Evolutionary conservation across 75 land plant genomes (phyloP), one percentile per base, ranked within the genome.

Genomic region (Ceratopteris richardii): DNA sequence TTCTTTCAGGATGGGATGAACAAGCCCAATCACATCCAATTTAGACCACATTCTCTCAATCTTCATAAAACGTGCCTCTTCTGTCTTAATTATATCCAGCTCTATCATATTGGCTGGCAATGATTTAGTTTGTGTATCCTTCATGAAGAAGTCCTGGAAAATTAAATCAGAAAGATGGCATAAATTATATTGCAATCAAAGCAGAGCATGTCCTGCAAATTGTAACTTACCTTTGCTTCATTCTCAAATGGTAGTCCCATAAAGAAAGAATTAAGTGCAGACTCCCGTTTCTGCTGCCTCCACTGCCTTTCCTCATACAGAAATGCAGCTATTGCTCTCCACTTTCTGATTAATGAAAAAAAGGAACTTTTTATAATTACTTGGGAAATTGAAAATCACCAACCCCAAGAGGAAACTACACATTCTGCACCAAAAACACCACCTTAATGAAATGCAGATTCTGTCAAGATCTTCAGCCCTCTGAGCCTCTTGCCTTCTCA

Each of bases 231-330:
- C 56, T 42, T 29, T 60, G 41, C 62, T 13, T 62, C 62, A 31
- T 48, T 56, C 33, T 44, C 66, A 47, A 94, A 51, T 51, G 88
- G 88, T 31, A 70, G 83, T 0, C 98, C 98, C 28, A 81, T 17
- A 44, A 80, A 66, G 11, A 94, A 51, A 28, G 76, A 81, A 68
- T 43, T 63, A 36, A 94, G 43, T 28, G 98, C 98, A 27, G 73
- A 79, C 51, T 51, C 63, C 27, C 87, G 83, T 36, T 75, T 76
- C 42, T 62, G 52, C 36, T 30, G 48, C 24, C 73, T 69, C 57
- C 71, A 69, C 52, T 70, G 58, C 29, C 78, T 70, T 1, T 68
- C 60, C 44, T 76, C 79, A 30, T 55, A 81, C 58, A n/a, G 55
- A 42, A 54, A 61, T 56, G 65, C 41, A 36, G 80, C 36, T 53